phyloP scores from a whole-genome alignment of 345 rosid genomes.

The Syzygium jambos region DNA sequence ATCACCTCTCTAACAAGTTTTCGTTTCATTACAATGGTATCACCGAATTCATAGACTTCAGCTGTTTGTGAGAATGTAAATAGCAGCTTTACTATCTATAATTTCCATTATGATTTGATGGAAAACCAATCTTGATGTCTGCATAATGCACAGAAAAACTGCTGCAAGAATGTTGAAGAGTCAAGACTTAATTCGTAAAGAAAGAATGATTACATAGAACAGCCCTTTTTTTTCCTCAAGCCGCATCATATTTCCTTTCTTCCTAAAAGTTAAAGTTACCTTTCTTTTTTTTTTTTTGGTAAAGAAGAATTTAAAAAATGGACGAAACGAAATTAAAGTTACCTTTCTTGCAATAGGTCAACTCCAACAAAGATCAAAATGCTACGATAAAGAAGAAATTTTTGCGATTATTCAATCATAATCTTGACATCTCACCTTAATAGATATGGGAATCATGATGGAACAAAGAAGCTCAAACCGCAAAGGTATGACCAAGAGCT shows the following conservation, averaged over 20 bases:
- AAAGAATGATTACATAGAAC: background rate
- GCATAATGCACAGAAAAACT: background rate
- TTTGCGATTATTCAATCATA: background rate
- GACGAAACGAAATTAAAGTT: too few relatives aligned
- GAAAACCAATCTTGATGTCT: background rate
- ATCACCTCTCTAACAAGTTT: background rate
- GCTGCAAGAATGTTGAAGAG: background rate
- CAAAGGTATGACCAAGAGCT: slow-evolving; percentile 81
- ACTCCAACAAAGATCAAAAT: background rate
- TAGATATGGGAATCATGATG: slow-evolving; percentile 98
- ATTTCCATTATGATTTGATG: background rate
- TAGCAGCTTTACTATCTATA: background rate
- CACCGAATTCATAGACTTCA: background rate
- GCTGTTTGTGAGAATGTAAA: background rate
- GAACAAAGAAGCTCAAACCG: slow-evolving; percentile 99
- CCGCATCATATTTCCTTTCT: background rate
- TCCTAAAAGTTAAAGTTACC: background rate
- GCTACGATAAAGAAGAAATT: background rate
- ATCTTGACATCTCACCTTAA: slow-evolving; percentile 46
- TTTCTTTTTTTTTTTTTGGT: too few relatives aligned
- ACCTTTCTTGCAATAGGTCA: background rate
- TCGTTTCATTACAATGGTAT: background rate
- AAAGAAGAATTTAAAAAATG: too few relatives aligned
- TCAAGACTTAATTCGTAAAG: background rate
- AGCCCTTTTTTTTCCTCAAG: background rate